Conservation (phyloP, 140 eudicot genomes). For the Senecio squalidus region DNA sequence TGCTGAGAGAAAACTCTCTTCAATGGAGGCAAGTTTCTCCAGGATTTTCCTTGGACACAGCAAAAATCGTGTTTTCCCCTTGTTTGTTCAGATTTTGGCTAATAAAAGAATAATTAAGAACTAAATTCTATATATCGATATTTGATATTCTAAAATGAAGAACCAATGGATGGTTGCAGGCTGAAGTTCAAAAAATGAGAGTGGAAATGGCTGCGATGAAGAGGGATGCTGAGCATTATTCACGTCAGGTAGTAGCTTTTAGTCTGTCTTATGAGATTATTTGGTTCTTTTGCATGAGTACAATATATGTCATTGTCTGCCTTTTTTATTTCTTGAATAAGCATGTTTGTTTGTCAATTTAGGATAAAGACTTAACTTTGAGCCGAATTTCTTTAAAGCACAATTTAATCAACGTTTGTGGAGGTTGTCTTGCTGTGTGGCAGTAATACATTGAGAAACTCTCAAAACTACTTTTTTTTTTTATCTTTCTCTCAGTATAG, state of each 20-base stretch:
- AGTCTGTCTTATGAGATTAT: conserved; percentile 2
- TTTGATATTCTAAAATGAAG: conserved; percentile 15
- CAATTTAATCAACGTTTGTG: too few species aligned
- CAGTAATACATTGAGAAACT: too few species aligned
- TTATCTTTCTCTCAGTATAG: too few species aligned
- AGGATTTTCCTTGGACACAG: not conserved
- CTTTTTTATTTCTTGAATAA: not conserved
- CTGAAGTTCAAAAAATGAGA: conserved; percentile 92
- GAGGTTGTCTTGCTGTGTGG: too few species aligned
- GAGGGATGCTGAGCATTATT: conserved; percentile 99
- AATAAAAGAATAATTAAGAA: not conserved
- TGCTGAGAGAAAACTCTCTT: conserved; percentile 93
- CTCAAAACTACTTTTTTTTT: too few species aligned
- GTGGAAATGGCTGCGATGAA: conserved; percentile 99
- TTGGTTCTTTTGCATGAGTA: not conserved
- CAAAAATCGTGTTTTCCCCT: not conserved
- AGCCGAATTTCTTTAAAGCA: not conserved
- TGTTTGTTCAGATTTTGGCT: conserved; percentile 1
- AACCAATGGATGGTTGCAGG: conserved; percentile 39
- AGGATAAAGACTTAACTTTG: not conserved
- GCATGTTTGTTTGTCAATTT: conserved; percentile 1
- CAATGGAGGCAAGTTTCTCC: conserved; percentile 74
- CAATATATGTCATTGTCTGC: not conserved
- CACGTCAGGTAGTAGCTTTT: conserved; percentile 68
- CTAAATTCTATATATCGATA: not conserved